A percentile compares a stretch with the other conserved stretches of the same genome.
Conservation (phyloP, 768 basidiomycete genomes). For the Roridomyces roridus region DNA sequence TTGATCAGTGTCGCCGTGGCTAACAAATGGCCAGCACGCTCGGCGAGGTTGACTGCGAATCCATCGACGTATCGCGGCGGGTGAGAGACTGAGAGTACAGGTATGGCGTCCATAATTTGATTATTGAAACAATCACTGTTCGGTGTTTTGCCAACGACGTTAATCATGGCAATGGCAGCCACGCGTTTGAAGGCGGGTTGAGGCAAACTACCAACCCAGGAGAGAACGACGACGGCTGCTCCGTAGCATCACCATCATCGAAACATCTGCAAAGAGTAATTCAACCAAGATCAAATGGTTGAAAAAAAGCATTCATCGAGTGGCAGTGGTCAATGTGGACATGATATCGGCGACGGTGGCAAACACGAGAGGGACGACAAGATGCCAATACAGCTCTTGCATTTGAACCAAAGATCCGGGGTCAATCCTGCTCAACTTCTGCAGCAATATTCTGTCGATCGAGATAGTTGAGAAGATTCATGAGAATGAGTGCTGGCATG, state of each 20-base stretch:
- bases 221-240: slow-evolving; percentile 21
- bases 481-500: too few species aligned
- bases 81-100: slow-evolving; percentile 15
- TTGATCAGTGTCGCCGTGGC: slow-evolving; percentile 18
- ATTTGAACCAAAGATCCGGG: slow-evolving; percentile 16
- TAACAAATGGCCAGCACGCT: slow-evolving; percentile 20
- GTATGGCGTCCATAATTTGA: slow-evolving; percentile 18
- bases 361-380: slow-evolving; percentile 18
- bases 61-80: slow-evolving; percentile 18
- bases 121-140: slow-evolving; percentile 7
- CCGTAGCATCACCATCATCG: slow-evolving; percentile 26
- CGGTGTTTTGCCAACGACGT: slow-evolving; percentile 21
- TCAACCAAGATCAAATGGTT: background rate
- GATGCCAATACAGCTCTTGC: slow-evolving; percentile 21
- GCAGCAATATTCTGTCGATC: slow-evolving; percentile 24
- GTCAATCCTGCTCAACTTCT: slow-evolving; percentile 16
- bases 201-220: slow-evolving; percentile 21
- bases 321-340: slow-evolving; percentile 19
- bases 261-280: slow-evolving; percentile 15
- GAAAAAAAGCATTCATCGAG: slow-evolving; percentile 14
- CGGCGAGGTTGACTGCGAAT: slow-evolving; percentile 21
- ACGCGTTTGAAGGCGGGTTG: slow-evolving; percentile 24
- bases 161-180: slow-evolving; percentile 20
- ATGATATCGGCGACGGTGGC: slow-evolving; percentile 20
- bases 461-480: slow-evolving; percentile 25